Conservation (phyloP, 2,329 filamentous ascomycete species). For the Aulographum hederae region DNA sequence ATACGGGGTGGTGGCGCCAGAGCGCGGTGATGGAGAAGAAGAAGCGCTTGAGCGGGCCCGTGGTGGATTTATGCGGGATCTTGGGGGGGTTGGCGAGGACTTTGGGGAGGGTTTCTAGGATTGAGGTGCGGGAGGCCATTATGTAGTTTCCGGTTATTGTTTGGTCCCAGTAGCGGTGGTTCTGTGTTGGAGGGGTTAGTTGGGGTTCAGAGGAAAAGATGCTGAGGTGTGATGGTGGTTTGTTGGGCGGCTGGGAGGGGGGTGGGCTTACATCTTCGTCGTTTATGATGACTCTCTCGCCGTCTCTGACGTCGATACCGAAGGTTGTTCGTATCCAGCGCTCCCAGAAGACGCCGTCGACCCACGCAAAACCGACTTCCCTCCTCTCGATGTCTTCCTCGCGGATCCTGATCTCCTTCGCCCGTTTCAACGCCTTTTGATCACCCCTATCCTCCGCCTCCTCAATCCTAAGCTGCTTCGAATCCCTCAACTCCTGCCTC, state of each 20-base stretch:
- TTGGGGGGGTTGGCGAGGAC: slow-evolving; percentile 49
- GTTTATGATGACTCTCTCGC: slow-evolving; percentile 88
- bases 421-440: slow-evolving; percentile 65
- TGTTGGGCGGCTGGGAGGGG: slow-evolving; percentile 4
- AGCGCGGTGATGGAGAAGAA: too few relatives aligned
- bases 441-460: slow-evolving; percentile 90
- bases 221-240: neutral
- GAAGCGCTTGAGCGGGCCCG: too few relatives aligned
- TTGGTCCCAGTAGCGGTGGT: slow-evolving; percentile 85
- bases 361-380: slow-evolving; percentile 90
- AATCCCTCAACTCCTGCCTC: slow-evolving; percentile 78
- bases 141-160: slow-evolving; percentile 83
- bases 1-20: too few relatives aligned
- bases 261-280: slow-evolving; percentile 70
- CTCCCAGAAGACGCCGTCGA: slow-evolving; percentile 94
- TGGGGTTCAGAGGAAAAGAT: neutral
- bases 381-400: slow-evolving; percentile 78
- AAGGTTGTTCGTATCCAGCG: slow-evolving; percentile 93
- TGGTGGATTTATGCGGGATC: slow-evolving; percentile 63
- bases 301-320: slow-evolving; percentile 68
- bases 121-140: slow-evolving; percentile 72
- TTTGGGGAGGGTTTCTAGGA: slow-evolving; percentile 69
- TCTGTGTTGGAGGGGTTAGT: slow-evolving; percentile 32
- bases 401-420: slow-evolving; percentile 80
- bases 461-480: slow-evolving; percentile 88